Evolutionary conservation across 768 basidiomycete genomes (phyloP).

Genomic region (Macrolepiota albuminosa): DNA sequence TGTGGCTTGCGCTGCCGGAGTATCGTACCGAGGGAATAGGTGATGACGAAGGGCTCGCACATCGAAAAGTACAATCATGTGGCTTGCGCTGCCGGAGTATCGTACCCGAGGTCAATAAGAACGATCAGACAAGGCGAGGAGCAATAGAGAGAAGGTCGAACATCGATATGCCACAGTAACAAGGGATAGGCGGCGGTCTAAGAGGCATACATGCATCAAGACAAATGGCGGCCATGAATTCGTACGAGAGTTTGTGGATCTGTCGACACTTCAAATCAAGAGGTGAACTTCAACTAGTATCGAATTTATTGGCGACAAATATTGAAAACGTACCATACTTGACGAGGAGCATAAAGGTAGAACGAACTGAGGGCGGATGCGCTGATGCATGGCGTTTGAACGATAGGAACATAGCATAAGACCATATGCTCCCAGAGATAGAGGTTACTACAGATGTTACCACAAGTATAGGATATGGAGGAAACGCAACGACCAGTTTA

Average conservation of each 20-base stretch:
- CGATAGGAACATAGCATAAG: not conserved
- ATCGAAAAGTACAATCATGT: not conserved
- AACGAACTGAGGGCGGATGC: not conserved
- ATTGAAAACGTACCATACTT: not conserved
- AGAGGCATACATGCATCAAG: not conserved
- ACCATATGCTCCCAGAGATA: not conserved
- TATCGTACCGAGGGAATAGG: not conserved
- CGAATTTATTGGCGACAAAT: not conserved
- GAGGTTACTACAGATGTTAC: not conserved
- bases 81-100: not conserved
- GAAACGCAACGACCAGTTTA: not conserved
- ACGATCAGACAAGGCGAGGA: not conserved
- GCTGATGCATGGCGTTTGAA: not conserved
- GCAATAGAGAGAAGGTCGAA: not conserved
- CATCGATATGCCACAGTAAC: too few species aligned
- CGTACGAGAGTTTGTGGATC: not conserved
- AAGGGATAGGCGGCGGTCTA: not conserved
- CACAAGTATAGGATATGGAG: not conserved
- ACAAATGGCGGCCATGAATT: not conserved
- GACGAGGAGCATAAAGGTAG: not conserved
- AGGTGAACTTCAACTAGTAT: not conserved
- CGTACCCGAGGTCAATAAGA: too few species aligned
- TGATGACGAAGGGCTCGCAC: not conserved
- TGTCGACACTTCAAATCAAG: not conserved
- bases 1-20: not conserved